Evolutionary conservation across 177 flowering plant species (phyloP).

Genomic region (Vitis hybrid): DNA sequence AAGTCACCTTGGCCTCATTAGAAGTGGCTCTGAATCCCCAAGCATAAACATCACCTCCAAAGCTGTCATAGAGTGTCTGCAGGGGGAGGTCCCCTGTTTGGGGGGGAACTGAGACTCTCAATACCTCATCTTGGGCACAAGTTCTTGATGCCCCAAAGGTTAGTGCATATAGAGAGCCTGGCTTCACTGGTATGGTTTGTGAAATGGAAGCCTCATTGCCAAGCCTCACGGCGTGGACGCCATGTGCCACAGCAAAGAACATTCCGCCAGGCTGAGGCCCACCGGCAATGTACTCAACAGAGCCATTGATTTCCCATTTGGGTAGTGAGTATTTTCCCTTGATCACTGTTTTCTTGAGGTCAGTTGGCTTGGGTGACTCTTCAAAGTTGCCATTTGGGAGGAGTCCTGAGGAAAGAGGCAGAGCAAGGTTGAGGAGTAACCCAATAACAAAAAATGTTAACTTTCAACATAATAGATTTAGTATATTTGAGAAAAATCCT

Average conservation of each 20-base stretch:
- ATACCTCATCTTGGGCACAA: constrained; percentile 90
- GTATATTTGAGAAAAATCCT: neutral
- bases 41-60: constrained; percentile 81
- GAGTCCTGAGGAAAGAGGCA: constrained; percentile 42
- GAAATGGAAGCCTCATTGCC: constrained; percentile 91
- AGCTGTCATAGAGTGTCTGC: constrained; percentile 79
- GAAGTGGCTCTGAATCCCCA: constrained; percentile 67
- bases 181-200: constrained; percentile 61
- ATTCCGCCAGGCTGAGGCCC: constrained; percentile 97
- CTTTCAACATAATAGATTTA: neutral
- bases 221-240: constrained; percentile 84
- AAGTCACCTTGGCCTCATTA: constrained; percentile 41
- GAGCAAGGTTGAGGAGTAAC: neutral
- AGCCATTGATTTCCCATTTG: constrained; percentile 77
- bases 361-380: constrained; percentile 43
- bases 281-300: constrained; percentile 81
- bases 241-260: constrained; percentile 79
- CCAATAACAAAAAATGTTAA: neutral
- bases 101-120: constrained; percentile 64
- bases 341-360: constrained; percentile 68
- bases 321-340: constrained; percentile 62
- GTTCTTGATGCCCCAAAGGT: constrained; percentile 88
- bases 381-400: constrained; percentile 92
- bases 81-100: constrained; percentile 70
- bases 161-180: constrained; percentile 67